phyloP scores from a whole-genome alignment of 345 rosid species.

The Eucalyptus sp. region DNA sequence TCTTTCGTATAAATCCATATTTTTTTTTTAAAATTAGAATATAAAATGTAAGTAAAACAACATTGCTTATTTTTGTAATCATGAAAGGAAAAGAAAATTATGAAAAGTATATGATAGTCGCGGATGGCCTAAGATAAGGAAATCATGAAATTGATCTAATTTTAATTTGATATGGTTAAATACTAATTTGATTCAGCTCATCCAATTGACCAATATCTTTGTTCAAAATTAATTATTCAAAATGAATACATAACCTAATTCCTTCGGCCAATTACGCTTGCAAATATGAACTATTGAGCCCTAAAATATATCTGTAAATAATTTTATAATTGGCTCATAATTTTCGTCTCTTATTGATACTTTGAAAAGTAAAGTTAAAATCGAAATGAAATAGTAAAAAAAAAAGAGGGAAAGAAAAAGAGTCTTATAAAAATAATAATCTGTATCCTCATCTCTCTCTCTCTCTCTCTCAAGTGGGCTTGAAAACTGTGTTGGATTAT shows the following conservation, averaged over 20 bases:
- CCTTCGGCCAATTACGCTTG: fast-evolving
- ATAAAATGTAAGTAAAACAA: not conserved
- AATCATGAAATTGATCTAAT: not conserved
- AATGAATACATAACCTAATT: not conserved
- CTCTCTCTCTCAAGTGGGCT: not conserved
- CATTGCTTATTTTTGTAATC: not conserved
- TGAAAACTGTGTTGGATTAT: not conserved
- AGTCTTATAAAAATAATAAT: not conserved
- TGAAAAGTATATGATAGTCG: not conserved
- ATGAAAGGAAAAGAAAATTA: not conserved
- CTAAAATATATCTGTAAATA: not conserved
- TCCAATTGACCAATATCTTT: fast-evolving
- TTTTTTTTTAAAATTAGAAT: not conserved
- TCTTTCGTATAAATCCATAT: not conserved
- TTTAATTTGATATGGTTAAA: fast-evolving
- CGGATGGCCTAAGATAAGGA: not conserved
- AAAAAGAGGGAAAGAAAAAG: fast-evolving
- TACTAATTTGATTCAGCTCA: not conserved
- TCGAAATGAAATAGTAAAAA: not conserved
- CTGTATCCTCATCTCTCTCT: not conserved
- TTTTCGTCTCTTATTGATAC: not conserved
- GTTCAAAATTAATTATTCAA: not conserved
- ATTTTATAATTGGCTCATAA: not conserved
- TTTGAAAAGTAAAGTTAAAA: not conserved
- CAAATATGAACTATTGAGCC: not conserved